A percentile compares a stretch with the other conserved stretches of the same genome.
Evolutionary conservation across 495 filamentous ascomycete species (phyloP).

Genomic region (Aspergillus cristatus): DNA sequence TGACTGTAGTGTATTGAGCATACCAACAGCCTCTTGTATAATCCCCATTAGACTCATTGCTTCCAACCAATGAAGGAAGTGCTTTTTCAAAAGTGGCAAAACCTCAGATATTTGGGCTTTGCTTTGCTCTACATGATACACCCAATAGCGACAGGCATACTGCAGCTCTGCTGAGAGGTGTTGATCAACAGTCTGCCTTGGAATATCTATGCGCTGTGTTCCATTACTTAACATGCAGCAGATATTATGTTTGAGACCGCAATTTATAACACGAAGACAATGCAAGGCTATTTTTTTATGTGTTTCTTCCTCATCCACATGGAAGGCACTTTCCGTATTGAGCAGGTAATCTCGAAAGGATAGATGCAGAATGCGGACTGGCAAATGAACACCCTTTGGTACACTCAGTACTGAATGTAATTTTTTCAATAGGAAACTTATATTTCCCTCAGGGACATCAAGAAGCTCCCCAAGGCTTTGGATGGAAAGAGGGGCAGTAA

Average conservation of each 20-base stretch:
- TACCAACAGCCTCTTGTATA: no score
- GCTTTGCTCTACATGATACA: neutral
- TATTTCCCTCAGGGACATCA: neutral
- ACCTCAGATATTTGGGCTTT: neutral
- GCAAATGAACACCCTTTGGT: slow-evolving; percentile 2
- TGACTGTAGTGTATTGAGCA: no score
- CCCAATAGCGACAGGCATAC: neutral
- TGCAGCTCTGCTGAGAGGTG: neutral
- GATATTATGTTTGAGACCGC: neutral
- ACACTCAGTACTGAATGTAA: slow-evolving; percentile 15
- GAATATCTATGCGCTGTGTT: neutral
- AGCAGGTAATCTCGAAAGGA: slow-evolving; percentile 23
- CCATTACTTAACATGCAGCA: neutral
- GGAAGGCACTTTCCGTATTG: neutral
- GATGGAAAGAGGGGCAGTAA: slow-evolving; percentile 13
- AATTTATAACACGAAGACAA: neutral
- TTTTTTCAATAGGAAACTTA: slow-evolving; percentile 6
- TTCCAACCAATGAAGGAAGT: neutral
- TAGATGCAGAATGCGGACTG: slow-evolving; percentile 16
- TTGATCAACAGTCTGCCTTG: neutral
- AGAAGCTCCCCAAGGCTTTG: slow-evolving; percentile 7
- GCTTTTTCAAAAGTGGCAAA: neutral
- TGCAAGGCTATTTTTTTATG: neutral
- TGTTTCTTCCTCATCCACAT: neutral
- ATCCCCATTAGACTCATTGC: neutral